Percentiles rank a stretch among this genome's conserved stretches.
These are phyloP conservation scores for Metschnikowia cerradonensis DNA, from an alignment of 805 yeast species.

Conservation along the genomic window DNA sequence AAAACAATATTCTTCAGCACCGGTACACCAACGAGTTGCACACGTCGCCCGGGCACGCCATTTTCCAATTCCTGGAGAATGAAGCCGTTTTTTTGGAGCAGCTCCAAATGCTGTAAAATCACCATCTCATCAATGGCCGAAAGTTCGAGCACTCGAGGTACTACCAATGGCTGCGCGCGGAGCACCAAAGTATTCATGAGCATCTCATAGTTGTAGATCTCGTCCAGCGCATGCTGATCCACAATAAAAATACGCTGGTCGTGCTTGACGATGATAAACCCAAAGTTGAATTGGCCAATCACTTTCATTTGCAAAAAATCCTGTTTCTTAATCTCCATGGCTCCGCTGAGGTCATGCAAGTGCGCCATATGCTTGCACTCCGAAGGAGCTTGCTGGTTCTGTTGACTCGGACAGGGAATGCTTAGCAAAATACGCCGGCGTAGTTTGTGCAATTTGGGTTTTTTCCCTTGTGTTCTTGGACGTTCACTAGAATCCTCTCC, in stretches of 20 bases:
- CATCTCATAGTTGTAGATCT: conserved; percentile 83
- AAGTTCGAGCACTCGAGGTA: conserved; percentile 56
- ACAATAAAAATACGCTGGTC: conserved; percentile 69
- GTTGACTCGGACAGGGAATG: neutral
- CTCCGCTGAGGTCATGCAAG: conserved; percentile 13
- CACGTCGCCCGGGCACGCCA: conserved; percentile 51
- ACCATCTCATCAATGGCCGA: conserved; percentile 75
- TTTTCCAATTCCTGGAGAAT: conserved; percentile 44
- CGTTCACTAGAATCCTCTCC: neutral
- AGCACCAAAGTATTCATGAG: conserved; percentile 54
- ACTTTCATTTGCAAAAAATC: conserved; percentile 76
- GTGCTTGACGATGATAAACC: conserved; percentile 75
- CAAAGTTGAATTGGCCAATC: conserved; percentile 93
- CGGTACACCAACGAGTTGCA: conserved; percentile 64
- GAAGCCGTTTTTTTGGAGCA: conserved; percentile 78
- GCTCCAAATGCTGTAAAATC: conserved; percentile 54
- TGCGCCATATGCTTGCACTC: conserved; percentile 6
- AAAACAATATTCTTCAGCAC: conserved; percentile 67
- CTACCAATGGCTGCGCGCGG: conserved; percentile 58
- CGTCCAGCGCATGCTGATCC: conserved; percentile 98
- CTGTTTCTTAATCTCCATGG: conserved; percentile 48
- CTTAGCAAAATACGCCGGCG: neutral
- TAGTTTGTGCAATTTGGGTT: neutral
- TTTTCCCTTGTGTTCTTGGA: neutral
- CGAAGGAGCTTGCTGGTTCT: neutral